phyloP scores from a whole-genome alignment of 2,329 filamentous ascomycete species.

The Colletotrichum somersetense region DNA sequence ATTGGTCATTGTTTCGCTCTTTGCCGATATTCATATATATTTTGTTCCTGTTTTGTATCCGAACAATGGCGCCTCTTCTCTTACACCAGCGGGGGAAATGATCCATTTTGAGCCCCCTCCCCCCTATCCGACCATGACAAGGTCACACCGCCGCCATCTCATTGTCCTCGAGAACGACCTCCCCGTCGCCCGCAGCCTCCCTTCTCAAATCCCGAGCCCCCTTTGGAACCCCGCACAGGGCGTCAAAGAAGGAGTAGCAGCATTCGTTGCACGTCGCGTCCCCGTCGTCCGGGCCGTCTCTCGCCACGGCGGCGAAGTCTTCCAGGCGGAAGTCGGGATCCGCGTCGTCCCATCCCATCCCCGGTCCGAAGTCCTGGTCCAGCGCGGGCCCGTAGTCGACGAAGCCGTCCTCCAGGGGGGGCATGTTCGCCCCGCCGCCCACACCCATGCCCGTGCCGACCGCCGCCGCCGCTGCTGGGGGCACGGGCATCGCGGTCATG shows the following conservation, averaged over 20 bases:
- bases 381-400: conserved; percentile 35
- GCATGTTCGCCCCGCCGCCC: conserved; percentile 1
- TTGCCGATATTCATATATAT: neutral
- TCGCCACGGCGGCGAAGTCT: neutral
- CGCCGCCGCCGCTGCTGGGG: conserved; percentile 12
- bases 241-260: conserved; percentile 27
- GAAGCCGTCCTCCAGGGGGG: conserved; percentile 28
- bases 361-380: conserved; percentile 27
- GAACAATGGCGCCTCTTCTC: neutral
- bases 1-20: neutral
- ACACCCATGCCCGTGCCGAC: conserved; percentile 7
- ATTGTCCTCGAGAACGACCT: conserved; percentile 9
- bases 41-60: neutral
- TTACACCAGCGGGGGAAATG: neutral
- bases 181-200: conserved; percentile 4
- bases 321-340: conserved; percentile 20
- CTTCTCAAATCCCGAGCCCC: conserved; percentile 14
- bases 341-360: conserved; percentile 17
- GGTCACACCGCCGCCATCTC: conserved; percentile 32
- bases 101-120: too few species aligned
- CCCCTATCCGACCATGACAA: neutral
- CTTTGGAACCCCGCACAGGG: conserved; percentile 20
- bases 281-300: conserved; percentile 5
- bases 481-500: conserved; percentile 25
- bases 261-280: conserved; percentile 21